Evolutionary conservation across 176 grass and related monocot species (phyloP), one percentile per base, ranked within the genome.

Genomic region (Lolium rigidum): DNA sequence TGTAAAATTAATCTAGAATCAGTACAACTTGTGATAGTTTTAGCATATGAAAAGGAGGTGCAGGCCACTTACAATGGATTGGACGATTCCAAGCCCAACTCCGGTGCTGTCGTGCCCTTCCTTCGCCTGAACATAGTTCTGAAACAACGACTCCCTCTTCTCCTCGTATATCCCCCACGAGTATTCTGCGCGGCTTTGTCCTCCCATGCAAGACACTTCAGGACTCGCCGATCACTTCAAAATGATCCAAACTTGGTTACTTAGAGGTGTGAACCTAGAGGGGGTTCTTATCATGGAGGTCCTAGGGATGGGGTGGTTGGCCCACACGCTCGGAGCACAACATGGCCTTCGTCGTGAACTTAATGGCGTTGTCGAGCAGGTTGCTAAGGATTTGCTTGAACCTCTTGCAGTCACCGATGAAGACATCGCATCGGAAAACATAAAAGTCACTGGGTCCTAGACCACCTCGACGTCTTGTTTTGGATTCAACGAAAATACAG

Each of bases 41-140:
- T n/a, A n/a, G n/a, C n/a, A n/a, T n/a, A n/a, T n/a, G n/a, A n/a
- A n/a, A n/a, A n/a, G n/a, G n/a, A n/a, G n/a, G n/a, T 39, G 38
- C 20, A 70, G 0, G 41, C 1, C 43, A 83, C 93, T 90, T 65
- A 98, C 95, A 87, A 85, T 95, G 69, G 95, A 98, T 80, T 98
- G 95, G 31, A 95, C 95, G 35, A 98, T 98, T 49, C 95, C 95
- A 51, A 98, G 88, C 38, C 95, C 95, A 38, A 98, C 82, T 22
- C 91, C 93, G 0, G 92, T 95, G 84, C 93, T 89, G 72, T 87
- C 88, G 37, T 90, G 87, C n/a, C 82, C 87, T 60, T 94, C 86
- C 10, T 95, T 85, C 10, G 95, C 95, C 49, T 98, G 95, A 50
- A 95, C 89, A 51, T 90, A 98, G 78, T 95, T 95, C 21, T 98